Evolutionary conservation across 2,329 filamentous ascomycete species (phyloP), one percentile per base, ranked within the genome.

Genomic region (Cytospora piceicola): DNA sequence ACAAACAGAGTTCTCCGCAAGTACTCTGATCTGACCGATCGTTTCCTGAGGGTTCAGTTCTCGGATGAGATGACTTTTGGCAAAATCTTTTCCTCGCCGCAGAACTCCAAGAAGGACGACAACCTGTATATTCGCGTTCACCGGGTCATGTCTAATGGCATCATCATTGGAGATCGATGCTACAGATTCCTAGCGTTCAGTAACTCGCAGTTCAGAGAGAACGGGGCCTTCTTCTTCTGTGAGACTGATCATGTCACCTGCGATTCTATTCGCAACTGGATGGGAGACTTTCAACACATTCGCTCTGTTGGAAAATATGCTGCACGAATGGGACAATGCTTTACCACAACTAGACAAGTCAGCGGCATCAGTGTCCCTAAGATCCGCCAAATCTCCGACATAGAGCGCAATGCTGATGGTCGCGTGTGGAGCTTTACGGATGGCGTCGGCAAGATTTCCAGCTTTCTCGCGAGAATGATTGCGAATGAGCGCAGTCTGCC

Each of bases 161-260:
- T 99, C 69, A 82, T 82, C 0, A 88, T 99, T 58, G 95, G 92
- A 5, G 91, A 90, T 69, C 88, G 92, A 9, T 86, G 87, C 66
- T 99, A 93, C 75, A 86, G 94, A 70, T 98, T 98, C 69, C 85
- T 99, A 30, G 95, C 94, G 0, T 97, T 94, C 78, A 94, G 95
- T 0, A 98, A 95, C 75, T 97, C 95, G 0, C 95, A 99, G 72
- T 91, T 99, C 67, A 87, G 94, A 60, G 94, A 98, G 73, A 89
- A 94, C 70, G 91, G 94, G 0, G 94, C 92, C 0, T 98, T 95
- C 73, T 97, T 99, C 77, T 98, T 98, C 75, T 90, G 92, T 5
- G 85, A 91, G 0, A 88, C 87, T 0, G 80, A 85, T 0, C 81
- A 86, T 63, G 74, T 91, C 9, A 90, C 87, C 1, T 92, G 92